These are phyloP conservation scores for Globisporangium parvum DNA, from an alignment of 352 stramenopile species.

Conservation along the genomic window DNA sequence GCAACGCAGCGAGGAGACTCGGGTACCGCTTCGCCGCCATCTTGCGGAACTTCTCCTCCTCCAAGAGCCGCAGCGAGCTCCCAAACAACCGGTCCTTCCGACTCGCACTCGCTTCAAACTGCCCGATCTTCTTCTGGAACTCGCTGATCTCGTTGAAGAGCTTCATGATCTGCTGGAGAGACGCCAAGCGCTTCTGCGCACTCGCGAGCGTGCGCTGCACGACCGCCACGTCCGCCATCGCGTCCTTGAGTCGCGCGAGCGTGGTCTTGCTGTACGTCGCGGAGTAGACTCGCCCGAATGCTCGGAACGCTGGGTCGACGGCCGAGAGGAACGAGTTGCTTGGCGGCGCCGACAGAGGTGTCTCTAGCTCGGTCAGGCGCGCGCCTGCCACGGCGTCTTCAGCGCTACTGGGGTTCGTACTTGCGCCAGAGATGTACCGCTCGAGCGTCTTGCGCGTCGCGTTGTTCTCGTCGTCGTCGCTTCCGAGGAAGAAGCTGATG, in stretches of 20 bases:
- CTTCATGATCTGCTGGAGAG: conserved; percentile 76
- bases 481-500: conserved; percentile 67
- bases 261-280: conserved; percentile 29
- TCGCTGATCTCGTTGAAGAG: conserved; percentile 60
- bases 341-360: background rate
- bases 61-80: conserved; percentile 59
- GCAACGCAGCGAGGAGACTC: conserved; percentile 36
- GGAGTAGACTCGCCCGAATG: conserved; percentile 41
- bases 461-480: conserved; percentile 30
- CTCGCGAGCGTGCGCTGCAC: conserved; percentile 43
- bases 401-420: background rate
- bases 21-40: conserved; percentile 66
- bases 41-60: conserved; percentile 78
- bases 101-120: conserved; percentile 68
- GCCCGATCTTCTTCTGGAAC: conserved; percentile 69
- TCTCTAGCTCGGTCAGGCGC: background rate
- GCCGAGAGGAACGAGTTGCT: conserved; percentile 47
- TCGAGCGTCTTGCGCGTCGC: conserved; percentile 37
- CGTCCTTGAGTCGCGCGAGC: conserved; percentile 34
- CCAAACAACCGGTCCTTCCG: conserved; percentile 71
- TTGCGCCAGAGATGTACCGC: conserved; percentile 35
- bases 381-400: background rate
- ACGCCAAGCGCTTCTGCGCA: conserved; percentile 54
- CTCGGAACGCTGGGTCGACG: conserved; percentile 44
- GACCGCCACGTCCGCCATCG: conserved; percentile 34